phyloP scores from a whole-genome alignment of 768 basidiomycete species.

The Suillus variegatus region DNA sequence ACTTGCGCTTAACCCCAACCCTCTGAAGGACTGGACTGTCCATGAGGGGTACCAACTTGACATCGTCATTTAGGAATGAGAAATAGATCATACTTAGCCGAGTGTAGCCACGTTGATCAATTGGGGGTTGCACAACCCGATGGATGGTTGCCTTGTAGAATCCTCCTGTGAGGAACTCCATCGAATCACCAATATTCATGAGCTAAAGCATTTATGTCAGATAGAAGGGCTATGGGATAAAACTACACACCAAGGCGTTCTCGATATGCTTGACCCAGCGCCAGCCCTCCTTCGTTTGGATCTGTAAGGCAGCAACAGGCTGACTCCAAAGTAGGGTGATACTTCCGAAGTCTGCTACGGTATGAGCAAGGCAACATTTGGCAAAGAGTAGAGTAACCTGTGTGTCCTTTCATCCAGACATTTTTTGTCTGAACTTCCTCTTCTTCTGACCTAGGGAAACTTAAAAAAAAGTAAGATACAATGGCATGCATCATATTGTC shows the following conservation, averaged over 20 bases:
- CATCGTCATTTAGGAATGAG: constrained; percentile 49
- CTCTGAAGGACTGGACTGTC: constrained; percentile 52
- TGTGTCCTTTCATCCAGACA: constrained; percentile 64
- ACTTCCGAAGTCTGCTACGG: constrained; percentile 47
- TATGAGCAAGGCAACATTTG: background rate
- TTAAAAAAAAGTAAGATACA: constrained; percentile 17
- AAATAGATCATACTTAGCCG: constrained; percentile 65
- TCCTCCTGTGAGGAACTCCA: constrained; percentile 63
- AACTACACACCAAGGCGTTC: constrained; percentile 48
- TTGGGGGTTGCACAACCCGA: constrained; percentile 60
- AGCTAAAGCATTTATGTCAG: constrained; percentile 35
- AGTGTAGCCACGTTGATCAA: constrained; percentile 49
- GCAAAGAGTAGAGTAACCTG: constrained; percentile 33
- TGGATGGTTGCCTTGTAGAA: constrained; percentile 63
- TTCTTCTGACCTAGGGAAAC: constrained; percentile 50
- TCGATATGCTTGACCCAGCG: constrained; percentile 62
- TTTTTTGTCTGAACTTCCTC: constrained; percentile 53
- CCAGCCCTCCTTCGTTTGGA: constrained; percentile 56
- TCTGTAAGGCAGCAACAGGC: constrained; percentile 59
- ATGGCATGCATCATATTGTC: background rate
- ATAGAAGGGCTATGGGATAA: background rate
- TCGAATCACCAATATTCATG: constrained; percentile 58
- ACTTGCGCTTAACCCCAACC: constrained; percentile 39
- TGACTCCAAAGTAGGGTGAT: constrained; percentile 64
- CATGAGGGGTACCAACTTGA: constrained; percentile 43